Evolutionary conservation across 2,329 filamentous ascomycete species (phyloP), one percentile per base, ranked within the genome.

Genomic region (Lithohypha guttulata): DNA sequence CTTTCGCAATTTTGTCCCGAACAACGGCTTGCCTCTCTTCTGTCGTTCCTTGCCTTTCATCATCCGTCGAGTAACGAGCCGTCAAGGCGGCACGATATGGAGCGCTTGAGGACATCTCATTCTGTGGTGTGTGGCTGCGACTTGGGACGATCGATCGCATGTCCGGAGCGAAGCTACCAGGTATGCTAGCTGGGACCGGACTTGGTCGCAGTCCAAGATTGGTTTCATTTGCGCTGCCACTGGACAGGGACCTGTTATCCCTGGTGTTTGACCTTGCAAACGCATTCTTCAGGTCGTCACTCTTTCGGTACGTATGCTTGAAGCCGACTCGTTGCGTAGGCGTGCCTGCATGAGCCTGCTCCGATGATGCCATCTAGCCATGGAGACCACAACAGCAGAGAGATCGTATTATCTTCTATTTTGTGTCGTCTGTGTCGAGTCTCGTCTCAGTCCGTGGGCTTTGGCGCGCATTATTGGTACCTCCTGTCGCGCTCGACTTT

Each of bases 91-190:
- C 54, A 57, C 33, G 70, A 72, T 39, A 68, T 68, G 35, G 73
- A 69, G 31, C 69, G 60, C 42, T 79, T 73, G 9, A 76, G 73
- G 39, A 69, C 64, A 26, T 29, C 21, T 51, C 49, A 22, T 45
- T 42, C 35, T 47, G 49, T 21, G 69, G 62, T 2, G 73, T 70
- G 19, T 76, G 76, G 34, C 73, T 71, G 39, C 82, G 73, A 30
- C 80, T 77, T 17, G 71, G 66, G 31, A 56, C 59, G 55, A 81
- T 71, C 53, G 79, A 84, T 54, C 82, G 84, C 52, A 94, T 63
- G 44, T 94, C 87, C 22, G 86, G 79, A 53, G 80, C 93, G 68
- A 95, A 95, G 66, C 85, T 94, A 29, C 87, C 87, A 2, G 74
- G 75, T 1, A 80, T 79, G 18, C 74, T 77, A 40, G 77, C 70